phyloP scores from a whole-genome alignment of 208 protist genomes.

The Balamuthia mandrillaris region DNA sequence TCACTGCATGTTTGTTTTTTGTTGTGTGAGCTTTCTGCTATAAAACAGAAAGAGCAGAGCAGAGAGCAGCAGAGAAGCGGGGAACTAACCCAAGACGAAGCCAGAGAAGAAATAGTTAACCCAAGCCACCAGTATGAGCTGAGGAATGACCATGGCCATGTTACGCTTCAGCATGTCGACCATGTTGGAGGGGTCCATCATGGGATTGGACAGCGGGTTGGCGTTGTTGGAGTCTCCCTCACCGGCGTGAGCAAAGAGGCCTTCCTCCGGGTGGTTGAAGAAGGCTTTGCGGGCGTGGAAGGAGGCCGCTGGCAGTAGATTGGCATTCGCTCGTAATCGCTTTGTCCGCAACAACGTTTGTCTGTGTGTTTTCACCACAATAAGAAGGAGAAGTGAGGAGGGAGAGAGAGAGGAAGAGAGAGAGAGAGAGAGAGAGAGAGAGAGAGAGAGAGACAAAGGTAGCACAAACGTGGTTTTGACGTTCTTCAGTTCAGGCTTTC shows the following conservation, averaged over 20 bases:
- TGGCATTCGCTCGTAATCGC: constrained; percentile 35
- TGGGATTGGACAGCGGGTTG: constrained; percentile 81
- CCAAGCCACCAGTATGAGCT: constrained; percentile 91
- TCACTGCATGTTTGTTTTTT: neutral
- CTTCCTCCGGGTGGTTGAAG: neutral
- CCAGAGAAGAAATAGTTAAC: constrained; percentile 93
- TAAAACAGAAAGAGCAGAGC: neutral
- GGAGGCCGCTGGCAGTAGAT: constrained; percentile 4
- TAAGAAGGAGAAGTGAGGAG: no score
- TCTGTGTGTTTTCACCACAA: no score
- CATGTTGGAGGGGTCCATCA: constrained; percentile 20
- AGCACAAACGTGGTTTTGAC: constrained; percentile 45
- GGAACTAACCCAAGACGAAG: constrained; percentile 90
- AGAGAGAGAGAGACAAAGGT: neutral
- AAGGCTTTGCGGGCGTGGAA: constrained; percentile 9
- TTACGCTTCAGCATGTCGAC: constrained; percentile 90
- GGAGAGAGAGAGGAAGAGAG: no score
- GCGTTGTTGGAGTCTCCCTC: constrained; percentile 40
- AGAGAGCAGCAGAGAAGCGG: neutral
- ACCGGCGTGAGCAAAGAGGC: neutral
- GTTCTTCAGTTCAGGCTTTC: constrained; percentile 40
- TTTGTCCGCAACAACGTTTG: constrained; percentile 47
- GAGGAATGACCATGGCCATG: constrained; percentile 86
- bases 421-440: neutral
- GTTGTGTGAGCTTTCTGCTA: neutral